Percentiles rank a stretch among this genome's conserved stretches.
phyloP scores from a whole-genome alignment of 129 eudicot species.

The Logfia minima region DNA sequence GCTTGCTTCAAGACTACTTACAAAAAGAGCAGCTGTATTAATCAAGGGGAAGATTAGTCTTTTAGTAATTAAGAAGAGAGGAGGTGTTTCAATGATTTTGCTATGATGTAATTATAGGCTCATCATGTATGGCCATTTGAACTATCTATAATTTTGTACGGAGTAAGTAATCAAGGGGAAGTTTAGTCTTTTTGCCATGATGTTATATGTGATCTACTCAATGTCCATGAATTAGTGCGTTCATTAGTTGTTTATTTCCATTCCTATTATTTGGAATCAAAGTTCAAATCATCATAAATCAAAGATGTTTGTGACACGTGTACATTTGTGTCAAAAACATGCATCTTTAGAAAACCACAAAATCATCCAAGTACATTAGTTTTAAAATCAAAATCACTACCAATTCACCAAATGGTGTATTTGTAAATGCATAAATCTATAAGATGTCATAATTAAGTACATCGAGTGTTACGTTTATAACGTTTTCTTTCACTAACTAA shows the following conservation, averaged over 20 bases:
- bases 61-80: too few relatives aligned
- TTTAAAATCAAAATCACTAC: not conserved
- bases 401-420: not conserved
- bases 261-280: too few relatives aligned
- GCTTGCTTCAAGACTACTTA: conserved; percentile 85
- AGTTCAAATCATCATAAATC: not conserved
- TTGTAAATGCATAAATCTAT: not conserved
- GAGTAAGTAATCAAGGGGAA: too few relatives aligned
- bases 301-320: too few relatives aligned
- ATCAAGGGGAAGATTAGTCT: too few relatives aligned
- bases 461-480: not conserved
- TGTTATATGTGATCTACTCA: not conserved
- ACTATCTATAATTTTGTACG: too few relatives aligned
- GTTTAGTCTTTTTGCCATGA: not conserved
- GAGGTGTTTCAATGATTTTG: too few relatives aligned
- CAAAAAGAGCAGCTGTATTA: conserved; percentile 54
- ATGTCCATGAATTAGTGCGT: too few relatives aligned
- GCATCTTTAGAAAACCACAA: not conserved
- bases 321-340: not conserved
- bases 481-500: not conserved
- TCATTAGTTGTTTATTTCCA: too few relatives aligned
- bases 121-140: too few relatives aligned
- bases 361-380: not conserved
- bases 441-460: not conserved
- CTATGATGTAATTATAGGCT: too few relatives aligned